Base-by-base conservation (phyloP, 2,329 filamentous ascomycete species). In the Exophiala aquamarina region DNA sequence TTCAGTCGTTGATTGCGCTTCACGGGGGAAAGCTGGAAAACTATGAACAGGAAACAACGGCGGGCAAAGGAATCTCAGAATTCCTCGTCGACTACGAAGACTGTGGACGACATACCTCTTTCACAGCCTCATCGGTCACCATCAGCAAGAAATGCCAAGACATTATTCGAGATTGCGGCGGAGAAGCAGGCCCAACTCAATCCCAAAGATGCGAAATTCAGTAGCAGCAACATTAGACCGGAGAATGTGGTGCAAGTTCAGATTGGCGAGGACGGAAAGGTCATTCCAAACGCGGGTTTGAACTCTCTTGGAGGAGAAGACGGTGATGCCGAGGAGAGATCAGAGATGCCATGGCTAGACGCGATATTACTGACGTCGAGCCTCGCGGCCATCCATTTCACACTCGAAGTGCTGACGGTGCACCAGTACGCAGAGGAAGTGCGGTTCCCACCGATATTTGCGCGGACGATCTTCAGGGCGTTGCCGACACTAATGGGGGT, bases 131-230 rank as follows among this genome's bases (percentile, higher is more conserved):
- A 48, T 8, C 14, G 33, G 15, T 26, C 20, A 23, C 20, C 34
- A 23, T 52, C 32, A 20, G 57, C 60, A 17, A 32, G 52, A 19
- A 58, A 59, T 34, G 58, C 58, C 3, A 72, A 65, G 41, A 74
- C 69, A 6, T 55, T 74, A 21, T 65, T 70, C 52, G 70, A 74
- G 41, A 64, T 74, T 39, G 72, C 72, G 15, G 67, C 69, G 3
- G 69, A 73, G 55, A 61, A 68, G 44, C 68, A 73, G 40, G 61
- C 60, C 17, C 61, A 66, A 36, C 55, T 72, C 18, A 35, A 48
- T 18, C 29, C 34, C 6, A 15, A 33, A 13, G 26, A 37, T 13
- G 29, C 15, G 8, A 18, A 36, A 29, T 46, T 47, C 32, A 26
- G n/a, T n/a, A 17, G 42, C n/a, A 42, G 26, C 3, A 8, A 15